These are phyloP conservation scores for Raffaelea albimanens DNA, from an alignment of 2,329 filamentous ascomycete species.

Conservation along the genomic window DNA sequence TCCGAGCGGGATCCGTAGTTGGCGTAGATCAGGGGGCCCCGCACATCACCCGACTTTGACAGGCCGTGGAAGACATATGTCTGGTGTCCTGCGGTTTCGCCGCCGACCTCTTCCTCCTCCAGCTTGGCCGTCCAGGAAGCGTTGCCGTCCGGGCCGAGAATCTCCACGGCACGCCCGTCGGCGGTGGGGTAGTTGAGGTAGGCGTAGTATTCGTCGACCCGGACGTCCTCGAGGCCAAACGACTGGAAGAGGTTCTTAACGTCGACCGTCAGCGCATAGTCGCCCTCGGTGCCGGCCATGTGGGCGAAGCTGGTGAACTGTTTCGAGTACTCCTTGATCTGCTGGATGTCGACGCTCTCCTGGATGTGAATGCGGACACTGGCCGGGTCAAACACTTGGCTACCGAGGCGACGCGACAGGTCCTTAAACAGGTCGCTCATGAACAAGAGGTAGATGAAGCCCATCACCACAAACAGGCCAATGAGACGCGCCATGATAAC, in stretches of 20 bases:
- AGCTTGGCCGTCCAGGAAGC: constrained; percentile 69
- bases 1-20: constrained; percentile 86
- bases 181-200: constrained; percentile 85
- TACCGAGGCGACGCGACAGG: constrained; percentile 52
- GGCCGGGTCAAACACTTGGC: constrained; percentile 74
- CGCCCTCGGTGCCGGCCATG: constrained; percentile 88
- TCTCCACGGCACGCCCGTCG: constrained; percentile 70
- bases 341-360: constrained; percentile 57
- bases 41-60: constrained; percentile 78
- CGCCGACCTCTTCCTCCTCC: constrained; percentile 68
- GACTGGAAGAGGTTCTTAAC: constrained; percentile 67
- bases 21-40: constrained; percentile 78
- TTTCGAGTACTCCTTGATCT: constrained; percentile 62
- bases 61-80: constrained; percentile 80
- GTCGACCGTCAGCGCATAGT: constrained; percentile 77
- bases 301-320: constrained; percentile 81
- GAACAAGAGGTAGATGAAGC: constrained; percentile 76
- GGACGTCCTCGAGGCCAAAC: constrained; percentile 65
- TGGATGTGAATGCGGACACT: constrained; percentile 69
- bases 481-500: constrained; percentile 65
- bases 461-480: constrained; percentile 65
- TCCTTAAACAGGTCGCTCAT: constrained; percentile 72
- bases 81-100: constrained; percentile 54
- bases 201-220: constrained; percentile 71
- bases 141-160: constrained; percentile 52